Evolutionary conservation across 2,329 filamentous ascomycete species (phyloP).

Genomic region (Penicillium corylophilum): DNA sequence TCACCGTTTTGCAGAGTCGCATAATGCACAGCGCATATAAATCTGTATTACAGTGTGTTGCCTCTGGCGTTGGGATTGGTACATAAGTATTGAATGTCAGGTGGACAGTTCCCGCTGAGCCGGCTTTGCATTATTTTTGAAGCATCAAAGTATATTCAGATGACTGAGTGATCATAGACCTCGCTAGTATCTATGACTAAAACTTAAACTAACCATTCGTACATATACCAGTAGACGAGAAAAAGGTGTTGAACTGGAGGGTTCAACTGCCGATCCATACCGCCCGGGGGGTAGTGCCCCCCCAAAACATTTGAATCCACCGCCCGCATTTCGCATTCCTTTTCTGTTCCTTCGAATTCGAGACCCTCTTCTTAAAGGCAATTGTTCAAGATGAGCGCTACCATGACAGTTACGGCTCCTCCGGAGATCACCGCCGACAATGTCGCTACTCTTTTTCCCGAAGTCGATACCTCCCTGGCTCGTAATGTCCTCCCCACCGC

Average conservation of each 20-base stretch:
- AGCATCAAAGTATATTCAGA: no score
- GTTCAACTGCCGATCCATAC: conserved; percentile 13
- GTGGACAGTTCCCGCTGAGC: no score
- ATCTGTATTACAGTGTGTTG: no score
- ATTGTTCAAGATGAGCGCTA: conserved; percentile 41
- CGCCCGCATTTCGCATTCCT: background rate
- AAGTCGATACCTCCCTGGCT: conserved; percentile 65
- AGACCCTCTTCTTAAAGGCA: background rate
- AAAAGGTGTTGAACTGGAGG: background rate
- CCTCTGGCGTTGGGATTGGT: no score
- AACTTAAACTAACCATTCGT: no score
- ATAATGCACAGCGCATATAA: no score
- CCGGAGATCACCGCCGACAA: conserved; percentile 78
- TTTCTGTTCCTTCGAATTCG: conserved; percentile 4
- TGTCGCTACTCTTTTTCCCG: conserved; percentile 84
- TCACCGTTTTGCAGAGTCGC: no score
- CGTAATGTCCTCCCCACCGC: conserved; percentile 49
- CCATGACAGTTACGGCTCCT: conserved; percentile 49
- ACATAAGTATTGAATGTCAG: no score
- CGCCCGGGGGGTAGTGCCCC: conserved; percentile 7
- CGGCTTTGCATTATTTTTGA: no score
- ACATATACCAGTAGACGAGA: no score
- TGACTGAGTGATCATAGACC: no score
- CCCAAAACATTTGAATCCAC: background rate
- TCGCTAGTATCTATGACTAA: no score